Percentiles rank a stretch among this genome's conserved stretches.
Conservation (phyloP, 1,284 basidiomycete genomes). For the Ganoderma lingzhi region DNA sequence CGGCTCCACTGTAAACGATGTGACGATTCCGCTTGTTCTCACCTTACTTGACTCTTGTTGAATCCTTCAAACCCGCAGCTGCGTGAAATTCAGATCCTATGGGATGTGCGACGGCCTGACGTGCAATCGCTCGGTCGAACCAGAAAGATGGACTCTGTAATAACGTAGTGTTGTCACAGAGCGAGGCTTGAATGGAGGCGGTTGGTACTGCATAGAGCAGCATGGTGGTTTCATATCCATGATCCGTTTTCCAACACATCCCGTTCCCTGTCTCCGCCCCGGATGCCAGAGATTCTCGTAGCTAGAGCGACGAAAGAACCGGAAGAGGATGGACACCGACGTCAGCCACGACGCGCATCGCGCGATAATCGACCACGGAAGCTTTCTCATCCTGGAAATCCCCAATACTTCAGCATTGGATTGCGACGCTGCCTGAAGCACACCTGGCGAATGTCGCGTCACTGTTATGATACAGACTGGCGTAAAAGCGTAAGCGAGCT, state of each 20-base stretch:
- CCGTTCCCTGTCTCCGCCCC: not conserved
- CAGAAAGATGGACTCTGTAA: not conserved
- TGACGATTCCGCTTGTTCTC: too few relatives aligned
- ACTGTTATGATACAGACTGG: slow-evolving; percentile 26
- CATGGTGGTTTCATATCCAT: not conserved
- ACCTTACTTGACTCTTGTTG: too few relatives aligned
- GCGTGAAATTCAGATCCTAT: too few relatives aligned
- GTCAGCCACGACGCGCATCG: not conserved
- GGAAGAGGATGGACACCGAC: not conserved
- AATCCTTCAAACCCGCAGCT: too few relatives aligned
- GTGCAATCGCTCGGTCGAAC: not conserved
- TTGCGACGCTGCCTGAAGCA: not conserved
- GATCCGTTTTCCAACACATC: not conserved
- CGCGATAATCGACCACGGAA: not conserved
- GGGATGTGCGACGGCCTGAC: too few relatives aligned
- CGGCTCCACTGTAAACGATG: too few relatives aligned
- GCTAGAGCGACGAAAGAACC: not conserved
- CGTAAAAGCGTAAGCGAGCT: not conserved
- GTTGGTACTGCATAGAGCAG: not conserved
- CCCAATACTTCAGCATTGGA: not conserved
- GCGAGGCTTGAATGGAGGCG: not conserved
- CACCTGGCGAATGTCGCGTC: slow-evolving; percentile 8
- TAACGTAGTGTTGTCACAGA: not conserved
- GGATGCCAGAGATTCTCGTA: not conserved
- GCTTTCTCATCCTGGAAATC: not conserved